Percentiles rank a stretch among this genome's conserved stretches.
These are phyloP conservation scores for Penicillium parvum DNA, from an alignment of 495 filamentous ascomycete genomes.

Conservation along the genomic window DNA sequence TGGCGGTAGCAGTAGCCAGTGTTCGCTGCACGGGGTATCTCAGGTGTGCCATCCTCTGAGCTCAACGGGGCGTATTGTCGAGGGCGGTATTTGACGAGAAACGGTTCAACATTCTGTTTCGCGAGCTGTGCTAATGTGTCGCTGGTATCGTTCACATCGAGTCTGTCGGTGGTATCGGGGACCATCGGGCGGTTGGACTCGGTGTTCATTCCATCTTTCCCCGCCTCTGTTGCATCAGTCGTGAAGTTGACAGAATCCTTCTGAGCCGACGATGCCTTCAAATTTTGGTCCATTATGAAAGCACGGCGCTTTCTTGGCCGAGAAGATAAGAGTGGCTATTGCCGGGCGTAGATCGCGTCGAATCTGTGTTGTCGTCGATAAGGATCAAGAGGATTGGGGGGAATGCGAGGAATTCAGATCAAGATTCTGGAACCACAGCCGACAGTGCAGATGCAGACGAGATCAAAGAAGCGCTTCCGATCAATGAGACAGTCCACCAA, in stretches of 20 bases:
- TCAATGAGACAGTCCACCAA: too few relatives aligned
- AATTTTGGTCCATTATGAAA: background rate
- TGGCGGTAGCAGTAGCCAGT: slow-evolving; percentile 96
- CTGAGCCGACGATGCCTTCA: background rate
- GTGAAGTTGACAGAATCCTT: background rate
- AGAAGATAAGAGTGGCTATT: background rate
- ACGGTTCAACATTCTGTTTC: slow-evolving; percentile 64
- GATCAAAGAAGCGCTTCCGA: too few relatives aligned
- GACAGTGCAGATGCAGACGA: too few relatives aligned
- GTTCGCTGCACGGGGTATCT: slow-evolving; percentile 49
- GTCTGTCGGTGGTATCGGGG: slow-evolving; percentile 15
- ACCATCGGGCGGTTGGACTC: slow-evolving; percentile 20
- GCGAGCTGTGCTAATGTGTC: slow-evolving; percentile 45
- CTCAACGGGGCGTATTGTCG: slow-evolving; percentile 70
- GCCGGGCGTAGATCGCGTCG: background rate
- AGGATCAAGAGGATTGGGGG: background rate
- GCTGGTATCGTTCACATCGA: slow-evolving; percentile 3
- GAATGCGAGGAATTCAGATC: background rate
- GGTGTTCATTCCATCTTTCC: slow-evolving; percentile 15
- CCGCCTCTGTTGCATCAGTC: background rate
- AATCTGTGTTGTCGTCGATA: background rate
- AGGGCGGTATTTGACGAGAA: slow-evolving; percentile 81
- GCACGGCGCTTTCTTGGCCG: background rate
- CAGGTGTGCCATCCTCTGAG: slow-evolving; percentile 26
- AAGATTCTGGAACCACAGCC: too few relatives aligned